Base-by-base conservation (phyloP, 2,329 filamentous ascomycete species). In the Claviceps capensis region DNA sequence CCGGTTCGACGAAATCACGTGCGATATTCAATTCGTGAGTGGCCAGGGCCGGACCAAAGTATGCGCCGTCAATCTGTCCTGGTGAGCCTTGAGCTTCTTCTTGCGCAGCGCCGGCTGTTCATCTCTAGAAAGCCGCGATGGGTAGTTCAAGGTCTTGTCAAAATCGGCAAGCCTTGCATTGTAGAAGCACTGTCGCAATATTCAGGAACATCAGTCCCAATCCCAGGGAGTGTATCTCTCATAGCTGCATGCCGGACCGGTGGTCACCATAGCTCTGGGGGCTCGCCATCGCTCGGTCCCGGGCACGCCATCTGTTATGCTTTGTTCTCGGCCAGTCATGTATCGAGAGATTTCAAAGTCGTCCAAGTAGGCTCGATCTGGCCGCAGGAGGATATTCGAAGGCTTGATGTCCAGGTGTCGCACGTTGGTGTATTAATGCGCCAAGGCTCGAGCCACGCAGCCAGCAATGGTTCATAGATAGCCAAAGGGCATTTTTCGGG, bases 341-440 rank as follows among this genome's bases (percentile, higher is more conserved):
- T 75, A 72, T 49, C 67, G 64, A 13, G 73, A 71, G 23, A 75
- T 73, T 38, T 72, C 73, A 61, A 75, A 75, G 57, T 75, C 73
- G 22, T 72, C 69, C 14, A 75, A 62, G 53, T 74, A 74, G 8
- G 75, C 72, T 8, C 69, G 64, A 5, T 68, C 67, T 1, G 71
- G 65, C 52, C 67, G 70, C 7, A 75, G 62, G 2, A 75, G 63
- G 49, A 75, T 73, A 50, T 75, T 75, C 38, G 66, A 67, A 1
- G 72, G 73, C 53, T 75, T 75, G 38, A 76, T 67, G 50, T 75
- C 71, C 4, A 72, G 65, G 55, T 75, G 72, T 22, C 72, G 65
- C 13, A 75, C 68, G 17, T 69, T 64, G 16, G 61, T 57, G 57
- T 73, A 71, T 52, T 69, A 71, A 52, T 71, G 67, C 1, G 67